Conservation (phyloP, 1,139 yeast genomes). For the Nakaseomyces delphensis region DNA sequence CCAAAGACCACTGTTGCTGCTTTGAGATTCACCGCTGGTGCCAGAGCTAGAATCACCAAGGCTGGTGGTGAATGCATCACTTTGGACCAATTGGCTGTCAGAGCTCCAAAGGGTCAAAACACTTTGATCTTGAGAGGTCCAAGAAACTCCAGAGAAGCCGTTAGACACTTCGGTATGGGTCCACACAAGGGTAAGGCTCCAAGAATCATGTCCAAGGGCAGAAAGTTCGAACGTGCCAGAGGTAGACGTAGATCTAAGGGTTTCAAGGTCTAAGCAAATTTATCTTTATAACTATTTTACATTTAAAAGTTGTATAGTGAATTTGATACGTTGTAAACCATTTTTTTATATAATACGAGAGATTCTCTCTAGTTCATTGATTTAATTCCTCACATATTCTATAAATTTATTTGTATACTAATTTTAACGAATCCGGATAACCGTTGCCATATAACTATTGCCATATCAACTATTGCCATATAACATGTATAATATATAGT, state of each 20-base stretch:
- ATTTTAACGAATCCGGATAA: no score
- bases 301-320: constrained; percentile 3
- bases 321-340: background rate
- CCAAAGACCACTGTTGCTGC: constrained; percentile 99
- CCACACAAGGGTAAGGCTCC: constrained; percentile 99
- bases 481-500: no score
- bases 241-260: constrained; percentile 99
- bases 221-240: constrained; percentile 99
- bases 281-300: constrained; percentile 1
- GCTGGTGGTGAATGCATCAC: constrained; percentile 99
- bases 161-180: constrained; percentile 99
- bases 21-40: constrained; percentile 98
- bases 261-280: constrained; percentile 87
- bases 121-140: constrained; percentile 97
- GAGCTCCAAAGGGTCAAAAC: constrained; percentile 99
- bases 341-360: no score
- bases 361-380: no score
- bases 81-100: constrained; percentile 96
- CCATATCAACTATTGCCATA: no score
- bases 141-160: constrained; percentile 98
- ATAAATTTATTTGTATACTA: no score
- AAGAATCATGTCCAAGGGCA: constrained; percentile 93
- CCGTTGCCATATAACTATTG: no score
- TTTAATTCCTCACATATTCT: no score
- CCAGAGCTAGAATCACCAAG: constrained; percentile 93